Conservation (phyloP, 192 early-diverging fungal genomes). For the Dissophora ornata region DNA sequence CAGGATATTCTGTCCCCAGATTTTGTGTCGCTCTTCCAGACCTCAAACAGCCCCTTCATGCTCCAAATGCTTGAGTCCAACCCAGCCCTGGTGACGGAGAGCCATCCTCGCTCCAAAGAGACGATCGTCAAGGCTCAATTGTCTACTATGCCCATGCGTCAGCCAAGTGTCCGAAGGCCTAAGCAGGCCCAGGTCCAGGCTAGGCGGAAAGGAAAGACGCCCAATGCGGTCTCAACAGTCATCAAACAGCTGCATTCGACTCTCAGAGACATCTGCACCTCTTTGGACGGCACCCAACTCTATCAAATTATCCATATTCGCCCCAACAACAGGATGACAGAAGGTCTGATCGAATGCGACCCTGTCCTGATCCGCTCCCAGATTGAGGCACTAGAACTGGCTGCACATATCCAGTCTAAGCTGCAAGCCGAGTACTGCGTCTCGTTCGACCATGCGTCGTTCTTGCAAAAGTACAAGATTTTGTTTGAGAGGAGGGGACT, state of each 20-base stretch:
- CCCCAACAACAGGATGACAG: constrained; percentile 67
- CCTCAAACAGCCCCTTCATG: constrained; percentile 78
- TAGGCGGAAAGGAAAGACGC: constrained; percentile 36
- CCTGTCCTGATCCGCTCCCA: constrained; percentile 40
- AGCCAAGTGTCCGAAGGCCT: constrained; percentile 72
- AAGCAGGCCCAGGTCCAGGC: constrained; percentile 49
- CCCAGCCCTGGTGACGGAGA: constrained; percentile 76
- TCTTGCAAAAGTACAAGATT: constrained; percentile 74
- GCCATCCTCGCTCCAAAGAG: constrained; percentile 75
- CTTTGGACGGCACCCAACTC: constrained; percentile 78
- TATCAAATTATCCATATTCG: constrained; percentile 90
- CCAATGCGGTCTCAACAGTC: constrained; percentile 61
- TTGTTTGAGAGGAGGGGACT: constrained; percentile 59
- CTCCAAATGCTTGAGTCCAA: constrained; percentile 77
- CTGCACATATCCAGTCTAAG: constrained; percentile 27
- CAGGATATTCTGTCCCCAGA: constrained; percentile 78
- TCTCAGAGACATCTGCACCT: constrained; percentile 82
- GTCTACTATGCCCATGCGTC: constrained; percentile 77
- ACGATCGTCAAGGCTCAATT: constrained; percentile 83
- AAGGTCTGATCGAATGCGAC: constrained; percentile 46
- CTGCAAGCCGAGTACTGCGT: constrained; percentile 67
- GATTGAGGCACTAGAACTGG: constrained; percentile 36
- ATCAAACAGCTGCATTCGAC: constrained; percentile 71
- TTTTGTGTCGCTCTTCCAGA: constrained; percentile 84
- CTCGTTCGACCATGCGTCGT: constrained; percentile 76